Base-by-base conservation (phyloP, 495 filamentous ascomycete species). In the Halenospora varia region DNA sequence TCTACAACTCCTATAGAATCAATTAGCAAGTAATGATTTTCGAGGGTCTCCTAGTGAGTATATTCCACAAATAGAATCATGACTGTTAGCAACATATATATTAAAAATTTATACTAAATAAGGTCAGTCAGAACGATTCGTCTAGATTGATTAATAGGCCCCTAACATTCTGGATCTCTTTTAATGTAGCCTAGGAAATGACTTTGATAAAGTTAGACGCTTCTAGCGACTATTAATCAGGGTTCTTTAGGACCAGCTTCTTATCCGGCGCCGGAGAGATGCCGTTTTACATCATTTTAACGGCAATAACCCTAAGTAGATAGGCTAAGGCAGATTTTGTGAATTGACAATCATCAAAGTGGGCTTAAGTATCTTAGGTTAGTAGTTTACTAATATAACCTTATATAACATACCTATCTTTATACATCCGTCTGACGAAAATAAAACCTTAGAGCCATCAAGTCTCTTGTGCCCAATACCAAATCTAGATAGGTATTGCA, bases 41-140 rank as follows among this genome's bases (percentile, higher is more conserved):
- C 57, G 35, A 60, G 10, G 20, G 44, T 54, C 15, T 60, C 57
- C 51, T 49, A 60, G 19, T 23, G 44, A 22, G 57, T 40, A 48
- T 60, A 42, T 55, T 55, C 51, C 8, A 60, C 22, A 51, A 60
- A 60, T 50, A 49, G 57, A 60, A 60, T 53, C 51, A 60, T 60
- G 20, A 60, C 51, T 24, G 51, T 55, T 26, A 39, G 57, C 50
- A 51, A 60, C 18, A 60, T 40, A 55, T 60, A 41, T 10, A 24
- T 51, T 17, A 60, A 18, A 46, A 60, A 60, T 15, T 19, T 41
- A 50, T 60, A 11, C 57, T 60, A 46, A 22, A 20, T 45, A 26
- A 50, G 10, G 19, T 20, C n/a, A 20, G 23, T 51, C 4, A 54
- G 25, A 25, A 25, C 25, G 10, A 45, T 55, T 10, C 25, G 18